phyloP scores from a whole-genome alignment of 2,329 filamentous ascomycete genomes.

The Dichotomopilus funicola region DNA sequence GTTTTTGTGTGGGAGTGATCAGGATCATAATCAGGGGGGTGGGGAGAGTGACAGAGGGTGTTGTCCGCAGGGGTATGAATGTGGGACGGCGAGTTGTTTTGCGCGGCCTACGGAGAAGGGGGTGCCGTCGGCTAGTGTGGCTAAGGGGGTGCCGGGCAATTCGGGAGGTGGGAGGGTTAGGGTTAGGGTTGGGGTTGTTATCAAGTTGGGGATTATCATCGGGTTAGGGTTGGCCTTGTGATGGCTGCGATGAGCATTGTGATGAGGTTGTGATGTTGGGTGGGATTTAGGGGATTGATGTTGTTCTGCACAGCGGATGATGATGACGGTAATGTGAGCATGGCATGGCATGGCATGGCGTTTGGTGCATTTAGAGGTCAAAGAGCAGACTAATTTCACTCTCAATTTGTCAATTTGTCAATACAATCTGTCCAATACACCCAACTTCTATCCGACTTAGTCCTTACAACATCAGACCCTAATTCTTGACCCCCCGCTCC shows the following conservation, averaged over 20 bases:
- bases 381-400: too few relatives aligned
- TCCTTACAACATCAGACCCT: constrained; percentile 26
- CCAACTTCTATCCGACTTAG: not conserved
- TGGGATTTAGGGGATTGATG: not conserved
- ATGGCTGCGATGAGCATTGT: not conserved
- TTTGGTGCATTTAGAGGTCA: not conserved
- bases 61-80: constrained; percentile 71
- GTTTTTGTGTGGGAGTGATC: constrained; percentile 58
- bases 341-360: too few relatives aligned
- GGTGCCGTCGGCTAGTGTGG: constrained; percentile 41
- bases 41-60: constrained; percentile 61
- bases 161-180: not conserved
- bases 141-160: constrained; percentile 42
- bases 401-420: too few relatives aligned
- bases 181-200: not conserved
- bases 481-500: constrained; percentile 20
- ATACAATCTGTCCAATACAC: too few relatives aligned
- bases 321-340: not conserved
- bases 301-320: not conserved
- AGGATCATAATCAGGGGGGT: too few relatives aligned
- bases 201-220: constrained; percentile 3
- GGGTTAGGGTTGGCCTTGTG: not conserved
- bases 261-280: not conserved
- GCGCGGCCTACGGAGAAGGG: constrained; percentile 31
- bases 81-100: constrained; percentile 67